Evolutionary conservation across 495 filamentous ascomycete species (phyloP), one percentile per base, ranked within the genome.

Genomic region (Achaetomiella virescens): DNA sequence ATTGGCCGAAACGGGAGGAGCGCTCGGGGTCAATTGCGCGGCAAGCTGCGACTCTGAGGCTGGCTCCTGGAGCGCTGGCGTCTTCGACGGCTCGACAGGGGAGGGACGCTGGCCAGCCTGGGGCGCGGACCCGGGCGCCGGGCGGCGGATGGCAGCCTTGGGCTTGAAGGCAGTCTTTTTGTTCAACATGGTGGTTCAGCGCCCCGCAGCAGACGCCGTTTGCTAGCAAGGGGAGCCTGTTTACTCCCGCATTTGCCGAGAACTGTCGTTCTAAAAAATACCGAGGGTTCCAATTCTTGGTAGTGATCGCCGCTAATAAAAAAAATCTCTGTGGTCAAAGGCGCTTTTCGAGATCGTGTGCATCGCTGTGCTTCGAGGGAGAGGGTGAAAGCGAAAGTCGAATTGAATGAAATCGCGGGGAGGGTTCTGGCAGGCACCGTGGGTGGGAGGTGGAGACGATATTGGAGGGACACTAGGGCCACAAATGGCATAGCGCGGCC

Each of bases 121-220:
- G 1, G 63, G 50, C 12, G 50, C 21, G 0, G 60, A 18, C 21
- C 44, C 36, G 25, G 60, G 45, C 40, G 43, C 41, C 15, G 48
- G 56, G 17, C 62, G 62, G 22, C 62, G 62, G 37, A 53, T 40
- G 24, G 54, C 41, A 41, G 57, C 64, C 59, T 75, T 74, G 14
- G 72, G 73, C 66, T 73, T 75, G 59, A 76, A 74, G 65, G 64
- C 70, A 50, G 67, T 60, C 48, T 74, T 75, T 55, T 72, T 75
- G 52, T 73, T 76, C 55, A 77, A 51, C 72, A 78, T 74, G 71
- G 69, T 64, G 42, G 14, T 40, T 54, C 38, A 43, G 25, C 55
- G 52, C 44, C 46, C 48, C 45, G 48, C 47, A 49, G 41, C 18
- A 40, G 45, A 41, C 27, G 40, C 24, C 24, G 44, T 37, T 33